Evolutionary conservation across 495 filamentous ascomycete genomes (phyloP), one percentile per base, ranked within the genome.

Genomic region (Polyplosphaeria fusca): DNA sequence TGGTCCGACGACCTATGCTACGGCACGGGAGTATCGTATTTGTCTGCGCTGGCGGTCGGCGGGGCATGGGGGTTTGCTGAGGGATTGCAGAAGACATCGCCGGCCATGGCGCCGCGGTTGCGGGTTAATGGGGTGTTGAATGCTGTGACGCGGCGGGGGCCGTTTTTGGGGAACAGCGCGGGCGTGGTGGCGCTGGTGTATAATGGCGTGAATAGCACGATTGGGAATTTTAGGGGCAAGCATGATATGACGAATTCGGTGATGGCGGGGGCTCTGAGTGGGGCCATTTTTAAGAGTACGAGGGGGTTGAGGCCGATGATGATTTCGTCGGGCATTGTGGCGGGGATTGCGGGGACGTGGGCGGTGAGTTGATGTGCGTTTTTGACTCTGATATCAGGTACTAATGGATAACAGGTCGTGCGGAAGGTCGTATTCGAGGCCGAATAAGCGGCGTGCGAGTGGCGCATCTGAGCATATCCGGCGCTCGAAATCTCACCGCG

Each of bases 1-100:
- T 98, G 94, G 84, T 93, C 88, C 46, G 93, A 98, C 69, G 93
- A 98, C 71, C 83, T 98, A 45, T 97, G 93, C 74, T 98, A 98
- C 69, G 94, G 94, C 65, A 91, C 92, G 22, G 93, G 93, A 51
- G 84, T 91, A 30, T 95, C 89, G 60, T 98, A 98, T 72, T 80
- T 98, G 47, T 76, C 84, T 11, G 93, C 85, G 0, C 76, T 98
- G 59, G 80, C 88, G n/a, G 47, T 94, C 37, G 93, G 93, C 65
- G 93, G 93, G 52, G 82, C 81, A 47, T 97, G 91, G 91, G 93
- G 93, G 39, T 70, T 97, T 53, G 82, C 84, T 26, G 93, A 98
- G 73, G 93, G 93, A 3, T 68, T 97, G 50, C 81, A 80, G 62
- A 85, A 85, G 71, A 86, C 84, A 52, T 81, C 83, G 0, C 71